These are phyloP conservation scores for Afroboletus lepidellus DNA, from an alignment of 1,284 basidiomycete species.

Conservation along the genomic window DNA sequence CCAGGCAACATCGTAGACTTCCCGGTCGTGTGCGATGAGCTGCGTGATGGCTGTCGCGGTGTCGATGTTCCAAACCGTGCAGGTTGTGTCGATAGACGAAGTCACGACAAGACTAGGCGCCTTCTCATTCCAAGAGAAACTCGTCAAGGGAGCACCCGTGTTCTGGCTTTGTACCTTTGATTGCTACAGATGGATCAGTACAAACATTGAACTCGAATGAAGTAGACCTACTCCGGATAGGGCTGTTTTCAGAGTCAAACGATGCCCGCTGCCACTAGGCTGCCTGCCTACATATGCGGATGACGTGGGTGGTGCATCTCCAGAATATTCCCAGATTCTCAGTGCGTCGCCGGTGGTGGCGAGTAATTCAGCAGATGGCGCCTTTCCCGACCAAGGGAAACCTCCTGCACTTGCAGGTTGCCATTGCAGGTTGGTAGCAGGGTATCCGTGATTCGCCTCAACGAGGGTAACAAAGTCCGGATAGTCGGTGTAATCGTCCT, in stretches of 20 bases:
- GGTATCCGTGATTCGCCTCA: slow-evolving; percentile 80
- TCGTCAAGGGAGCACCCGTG: slow-evolving; percentile 86
- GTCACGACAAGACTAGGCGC: slow-evolving; percentile 88
- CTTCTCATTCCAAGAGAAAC: slow-evolving; percentile 95
- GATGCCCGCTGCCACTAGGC: slow-evolving; percentile 54
- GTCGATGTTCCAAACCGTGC: slow-evolving; percentile 97
- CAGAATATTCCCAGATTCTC: slow-evolving; percentile 83
- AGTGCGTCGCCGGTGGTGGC: slow-evolving; percentile 91
- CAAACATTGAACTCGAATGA: slow-evolving; percentile 8
- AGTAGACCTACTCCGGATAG: slow-evolving; percentile 75
- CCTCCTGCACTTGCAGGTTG: slow-evolving; percentile 66
- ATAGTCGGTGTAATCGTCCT: slow-evolving; percentile 78
- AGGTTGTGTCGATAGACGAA: slow-evolving; percentile 94
- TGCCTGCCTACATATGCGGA: slow-evolving; percentile 74
- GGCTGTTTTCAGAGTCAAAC: slow-evolving; percentile 61
- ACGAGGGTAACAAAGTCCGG: slow-evolving; percentile 81
- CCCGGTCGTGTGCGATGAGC: slow-evolving; percentile 96
- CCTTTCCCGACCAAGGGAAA: slow-evolving; percentile 64
- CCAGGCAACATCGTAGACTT: slow-evolving; percentile 98
- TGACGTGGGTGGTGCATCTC: slow-evolving; percentile 53
- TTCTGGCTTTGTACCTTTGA: slow-evolving; percentile 84
- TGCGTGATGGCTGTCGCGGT: slow-evolving; percentile 95
- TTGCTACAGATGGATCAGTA: slow-evolving; percentile 48
- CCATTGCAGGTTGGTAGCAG: slow-evolving; percentile 81
- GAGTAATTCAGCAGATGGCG: slow-evolving; percentile 68